Evolutionary conservation across 1,284 basidiomycete genomes (phyloP).

Genomic region (Golubevia sp.): DNA sequence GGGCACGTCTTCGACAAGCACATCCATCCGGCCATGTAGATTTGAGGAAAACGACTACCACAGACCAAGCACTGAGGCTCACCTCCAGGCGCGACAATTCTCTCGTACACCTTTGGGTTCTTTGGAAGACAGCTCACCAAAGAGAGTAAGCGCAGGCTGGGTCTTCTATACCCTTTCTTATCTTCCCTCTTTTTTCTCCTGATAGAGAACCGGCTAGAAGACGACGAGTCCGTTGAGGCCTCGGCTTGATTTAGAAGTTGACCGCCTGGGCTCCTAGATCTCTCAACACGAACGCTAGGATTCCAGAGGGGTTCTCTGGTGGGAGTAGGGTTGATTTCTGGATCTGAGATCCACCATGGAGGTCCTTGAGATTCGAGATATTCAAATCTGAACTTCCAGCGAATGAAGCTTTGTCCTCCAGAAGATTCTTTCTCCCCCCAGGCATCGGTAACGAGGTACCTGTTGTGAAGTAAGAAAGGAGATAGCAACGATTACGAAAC

Average conservation of each 20-base stretch:
- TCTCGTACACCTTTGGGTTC: no score
- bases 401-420: conserved; percentile 8
- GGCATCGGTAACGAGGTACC: conserved; percentile 29
- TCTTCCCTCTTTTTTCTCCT: no score
- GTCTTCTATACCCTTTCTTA: no score
- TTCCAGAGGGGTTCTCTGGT: conserved; percentile 7
- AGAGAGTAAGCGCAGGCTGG: no score
- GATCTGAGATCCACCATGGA: conserved; percentile 23
- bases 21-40: conserved; percentile 25
- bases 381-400: conserved; percentile 41
- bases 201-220: no score
- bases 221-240: no score
- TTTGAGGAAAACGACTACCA: background rate
- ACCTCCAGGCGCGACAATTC: background rate
- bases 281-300: conserved; percentile 13
- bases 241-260: no score
- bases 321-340: conserved; percentile 1
- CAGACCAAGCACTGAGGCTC: no score
- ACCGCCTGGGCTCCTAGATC: no score
- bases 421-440: conserved; percentile 25
- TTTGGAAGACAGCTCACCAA: no score
- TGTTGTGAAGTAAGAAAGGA: background rate
- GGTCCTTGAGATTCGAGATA: conserved; percentile 23
- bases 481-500: background rate
- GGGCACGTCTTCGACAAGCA: conserved; percentile 20